phyloP scores from a whole-genome alignment of 2,329 filamentous ascomycete species.

The Chaetothyriales sp. region DNA sequence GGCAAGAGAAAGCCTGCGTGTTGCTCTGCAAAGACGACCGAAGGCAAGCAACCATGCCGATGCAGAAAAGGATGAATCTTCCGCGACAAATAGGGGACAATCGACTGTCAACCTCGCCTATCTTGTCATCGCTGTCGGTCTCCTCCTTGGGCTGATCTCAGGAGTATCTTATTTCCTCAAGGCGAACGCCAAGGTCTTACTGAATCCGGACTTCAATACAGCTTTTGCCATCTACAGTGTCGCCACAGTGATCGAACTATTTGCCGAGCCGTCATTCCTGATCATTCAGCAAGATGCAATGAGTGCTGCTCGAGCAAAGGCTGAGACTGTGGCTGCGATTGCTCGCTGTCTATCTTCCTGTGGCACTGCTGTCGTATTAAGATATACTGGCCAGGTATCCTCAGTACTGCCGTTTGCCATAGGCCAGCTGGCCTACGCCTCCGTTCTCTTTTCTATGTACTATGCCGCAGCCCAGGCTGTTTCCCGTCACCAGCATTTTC shows the following conservation, averaged over 20 bases:
- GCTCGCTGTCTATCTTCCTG: conserved; percentile 65
- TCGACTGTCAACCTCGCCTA: conserved; percentile 81
- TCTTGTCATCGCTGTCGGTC: conserved; percentile 56
- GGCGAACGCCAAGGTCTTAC: conserved; percentile 35
- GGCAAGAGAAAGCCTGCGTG: conserved; percentile 74
- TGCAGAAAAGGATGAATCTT: conserved; percentile 15
- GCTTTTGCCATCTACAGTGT: conserved; percentile 42
- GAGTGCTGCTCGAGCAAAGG: conserved; percentile 65
- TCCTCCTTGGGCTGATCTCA: conserved; percentile 43
- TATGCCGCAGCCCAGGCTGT: conserved; percentile 46
- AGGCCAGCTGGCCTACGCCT: conserved; percentile 68
- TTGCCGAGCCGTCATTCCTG: conserved; percentile 79
- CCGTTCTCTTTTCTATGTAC: conserved; percentile 58
- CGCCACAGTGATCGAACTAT: conserved; percentile 57
- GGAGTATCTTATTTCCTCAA: conserved; percentile 56
- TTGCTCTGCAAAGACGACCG: conserved; percentile 73
- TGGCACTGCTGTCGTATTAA: conserved; percentile 36
- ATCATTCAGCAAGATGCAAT: conserved; percentile 69
- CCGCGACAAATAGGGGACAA: conserved; percentile 36
- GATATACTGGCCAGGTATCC: conserved; percentile 49
- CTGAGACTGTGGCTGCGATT: conserved; percentile 73
- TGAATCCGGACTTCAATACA: conserved; percentile 50
- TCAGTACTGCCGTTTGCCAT: conserved; percentile 81
- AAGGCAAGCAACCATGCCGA: conserved; percentile 11
- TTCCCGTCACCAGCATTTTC: conserved; percentile 31